Base-by-base conservation (phyloP, 495 filamentous ascomycete species). In the Penicillium cinerascens region DNA sequence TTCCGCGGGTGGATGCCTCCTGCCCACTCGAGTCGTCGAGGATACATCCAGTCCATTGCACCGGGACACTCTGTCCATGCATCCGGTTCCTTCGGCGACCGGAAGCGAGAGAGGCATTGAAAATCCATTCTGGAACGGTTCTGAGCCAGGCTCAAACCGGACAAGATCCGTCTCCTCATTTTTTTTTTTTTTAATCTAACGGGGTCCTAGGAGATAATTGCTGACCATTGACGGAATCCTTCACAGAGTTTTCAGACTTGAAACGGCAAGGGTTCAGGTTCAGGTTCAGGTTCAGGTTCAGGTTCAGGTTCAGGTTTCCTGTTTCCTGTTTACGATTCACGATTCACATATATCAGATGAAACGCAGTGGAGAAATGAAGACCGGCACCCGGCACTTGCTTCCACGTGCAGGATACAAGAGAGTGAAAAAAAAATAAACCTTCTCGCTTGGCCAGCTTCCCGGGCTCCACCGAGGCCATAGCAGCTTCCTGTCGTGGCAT, bases 1-100 rank as follows among this genome's bases (percentile, higher is more conserved):
- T 53, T 58, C 61, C 54, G 54, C 45, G 54, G 57, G 57, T 61
- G 51, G 54, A 43, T 60, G 49, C 57, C 26, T 18, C 38, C 26
- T 8, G 6, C 16, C 18, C 45, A 38, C 35, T 26, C 7, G 27
- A 36, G 23, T 22, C 27, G 13, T 43, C 20, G 22, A n/a, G 40
- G 21, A 43, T 26, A 4, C 22, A 23, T 37, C 20, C 3, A 25
- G 35, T 29, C 49, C 49, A 39, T 13, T 16, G 42, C n/a, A 13
- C 29, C 42, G 49, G 49, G 41, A 51, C 49, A 11, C 17, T 21
- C 33, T 33, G 46, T 52, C 40, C 45, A 38, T 17, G 23, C 17
- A 44, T 26, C 42, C 16, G 51, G 43, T 54, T 26, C 41, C 45
- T 49, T 47, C 36, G 50, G 42, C 36, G 49, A 51, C 41, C 16